Evolutionary conservation across 2,329 filamentous ascomycete species (phyloP).

Genomic region (Aureobasidium sp.): DNA sequence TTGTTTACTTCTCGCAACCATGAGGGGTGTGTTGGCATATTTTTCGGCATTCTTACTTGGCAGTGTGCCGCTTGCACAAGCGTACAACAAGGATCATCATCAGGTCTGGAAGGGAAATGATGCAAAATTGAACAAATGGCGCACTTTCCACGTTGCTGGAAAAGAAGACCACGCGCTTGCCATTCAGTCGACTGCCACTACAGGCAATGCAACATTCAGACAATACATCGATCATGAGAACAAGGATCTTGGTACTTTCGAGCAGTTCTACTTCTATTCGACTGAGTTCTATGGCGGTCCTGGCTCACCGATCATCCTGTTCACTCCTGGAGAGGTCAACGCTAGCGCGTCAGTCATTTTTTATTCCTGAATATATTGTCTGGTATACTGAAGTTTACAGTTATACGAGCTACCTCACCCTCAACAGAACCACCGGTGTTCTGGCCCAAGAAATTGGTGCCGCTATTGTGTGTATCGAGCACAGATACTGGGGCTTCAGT

Average conservation of each 20-base stretch:
- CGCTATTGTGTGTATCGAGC: slow-evolving; percentile 51
- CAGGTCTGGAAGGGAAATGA: background rate
- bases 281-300: slow-evolving; percentile 47
- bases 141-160: background rate
- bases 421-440: slow-evolving; percentile 43
- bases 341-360: slow-evolving; percentile 31
- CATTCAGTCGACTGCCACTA: background rate
- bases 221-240: slow-evolving; percentile 55
- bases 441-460: slow-evolving; percentile 48
- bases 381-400: background rate
- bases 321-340: slow-evolving; percentile 43
- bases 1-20: background rate
- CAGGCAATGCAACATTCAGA: slow-evolving; percentile 37
- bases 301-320: slow-evolving; percentile 44
- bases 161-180: background rate
- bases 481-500: slow-evolving; percentile 53
- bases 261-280: slow-evolving; percentile 49
- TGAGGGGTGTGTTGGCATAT: slow-evolving; percentile 6
- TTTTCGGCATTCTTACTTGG: slow-evolving; percentile 7
- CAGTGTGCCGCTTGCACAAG: background rate
- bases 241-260: slow-evolving; percentile 49
- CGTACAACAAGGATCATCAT: background rate
- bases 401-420: slow-evolving; percentile 43
- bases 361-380: slow-evolving; percentile 27
- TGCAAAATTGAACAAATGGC: background rate